These are phyloP conservation scores for Cercophora sp. DNA, from an alignment of 495 filamentous ascomycete species.

Conservation along the genomic window DNA sequence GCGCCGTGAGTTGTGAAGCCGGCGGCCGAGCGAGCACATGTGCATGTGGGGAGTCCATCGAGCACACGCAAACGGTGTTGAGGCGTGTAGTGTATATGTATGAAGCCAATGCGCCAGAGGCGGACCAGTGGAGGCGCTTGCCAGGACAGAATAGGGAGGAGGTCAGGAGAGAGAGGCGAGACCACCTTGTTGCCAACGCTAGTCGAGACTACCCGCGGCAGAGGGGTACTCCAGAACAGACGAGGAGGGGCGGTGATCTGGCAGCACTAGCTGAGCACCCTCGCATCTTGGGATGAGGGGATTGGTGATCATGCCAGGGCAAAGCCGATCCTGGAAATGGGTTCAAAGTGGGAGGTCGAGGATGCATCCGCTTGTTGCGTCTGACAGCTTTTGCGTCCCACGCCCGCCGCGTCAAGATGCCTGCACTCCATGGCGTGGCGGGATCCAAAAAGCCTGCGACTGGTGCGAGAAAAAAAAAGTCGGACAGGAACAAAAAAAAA, in stretches of 20 bases:
- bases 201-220: background rate
- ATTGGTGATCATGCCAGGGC: conserved; percentile 3
- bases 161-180: too few relatives aligned
- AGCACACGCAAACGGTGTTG: background rate
- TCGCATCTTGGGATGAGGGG: too few relatives aligned
- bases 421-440: conserved; percentile 6
- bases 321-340: conserved; percentile 7
- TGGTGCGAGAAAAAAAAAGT: background rate
- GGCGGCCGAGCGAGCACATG: background rate
- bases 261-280: background rate
- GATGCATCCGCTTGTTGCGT: background rate
- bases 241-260: background rate
- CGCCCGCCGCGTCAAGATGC: background rate
- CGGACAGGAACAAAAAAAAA: background rate
- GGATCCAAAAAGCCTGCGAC: background rate
- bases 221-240: background rate
- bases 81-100: conserved; percentile 4
- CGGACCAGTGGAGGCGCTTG: too few relatives aligned
- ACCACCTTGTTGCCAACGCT: background rate
- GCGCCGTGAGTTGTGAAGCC: background rate
- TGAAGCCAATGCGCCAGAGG: background rate
- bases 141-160: too few relatives aligned
- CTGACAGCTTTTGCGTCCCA: conserved; percentile 2
- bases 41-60: conserved; percentile 10
- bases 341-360: background rate